phyloP scores from a whole-genome alignment of 2,329 filamentous ascomycete genomes.

The Pezicula radicicola region DNA sequence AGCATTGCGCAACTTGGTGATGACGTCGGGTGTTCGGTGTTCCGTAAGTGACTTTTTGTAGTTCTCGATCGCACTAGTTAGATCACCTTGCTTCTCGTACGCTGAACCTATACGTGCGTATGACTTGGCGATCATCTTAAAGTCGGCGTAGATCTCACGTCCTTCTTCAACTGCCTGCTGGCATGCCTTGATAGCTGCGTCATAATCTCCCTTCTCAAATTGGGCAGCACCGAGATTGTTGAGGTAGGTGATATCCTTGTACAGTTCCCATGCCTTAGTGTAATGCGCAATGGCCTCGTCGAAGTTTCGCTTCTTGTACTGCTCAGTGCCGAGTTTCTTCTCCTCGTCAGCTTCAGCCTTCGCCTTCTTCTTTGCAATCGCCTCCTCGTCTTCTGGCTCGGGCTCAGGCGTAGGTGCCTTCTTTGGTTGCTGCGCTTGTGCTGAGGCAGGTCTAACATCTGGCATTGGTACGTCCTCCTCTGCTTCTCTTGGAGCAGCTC shows the following conservation, averaged over 20 bases:
- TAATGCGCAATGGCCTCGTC: constrained; percentile 95
- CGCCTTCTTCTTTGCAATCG: constrained; percentile 78
- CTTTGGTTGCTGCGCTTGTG: constrained; percentile 42
- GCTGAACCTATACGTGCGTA: constrained; percentile 92
- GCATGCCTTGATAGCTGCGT: constrained; percentile 82
- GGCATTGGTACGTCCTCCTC: constrained; percentile 78
- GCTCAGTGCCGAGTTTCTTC: constrained; percentile 89
- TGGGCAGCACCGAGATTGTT: constrained; percentile 94
- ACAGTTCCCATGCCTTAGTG: constrained; percentile 86
- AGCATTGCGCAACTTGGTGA: constrained; percentile 85
- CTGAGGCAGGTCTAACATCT: constrained; percentile 51
- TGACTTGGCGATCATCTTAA: constrained; percentile 98
- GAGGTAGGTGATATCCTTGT: constrained; percentile 96
- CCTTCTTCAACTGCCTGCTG: constrained; percentile 87
- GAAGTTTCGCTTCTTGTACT: constrained; percentile 98
- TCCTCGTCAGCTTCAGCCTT: constrained; percentile 92
- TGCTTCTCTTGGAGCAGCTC: constrained; percentile 36
- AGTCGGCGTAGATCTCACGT: constrained; percentile 86
- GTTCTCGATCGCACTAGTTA: constrained; percentile 76
- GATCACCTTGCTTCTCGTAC: constrained; percentile 85
- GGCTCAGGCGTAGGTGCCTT: constrained; percentile 59
- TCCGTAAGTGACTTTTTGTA: constrained; percentile 95
- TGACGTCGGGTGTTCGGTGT: constrained; percentile 91
- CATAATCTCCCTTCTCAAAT: constrained; percentile 94
- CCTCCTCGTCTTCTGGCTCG: constrained; percentile 77